Percentiles rank a stretch among this genome's conserved stretches.
phyloP scores from a whole-genome alignment of 2,329 filamentous ascomycete species.

The Blastomyces silverae region DNA sequence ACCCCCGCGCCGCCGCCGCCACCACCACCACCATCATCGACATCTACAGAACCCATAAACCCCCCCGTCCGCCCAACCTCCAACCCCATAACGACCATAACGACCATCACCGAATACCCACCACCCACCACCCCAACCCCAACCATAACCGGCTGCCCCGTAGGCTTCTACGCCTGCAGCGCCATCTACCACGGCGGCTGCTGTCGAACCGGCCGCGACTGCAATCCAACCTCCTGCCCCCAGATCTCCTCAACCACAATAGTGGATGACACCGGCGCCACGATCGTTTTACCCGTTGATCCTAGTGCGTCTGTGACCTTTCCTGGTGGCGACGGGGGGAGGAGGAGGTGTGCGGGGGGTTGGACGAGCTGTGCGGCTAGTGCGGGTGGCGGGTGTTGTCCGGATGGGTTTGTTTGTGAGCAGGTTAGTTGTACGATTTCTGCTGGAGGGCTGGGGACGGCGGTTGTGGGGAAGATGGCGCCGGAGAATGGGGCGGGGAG shows the following conservation, averaged over 20 bases:
- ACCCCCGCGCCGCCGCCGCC: constrained; percentile 34
- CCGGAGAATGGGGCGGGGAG: constrained; percentile 23
- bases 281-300: constrained; percentile 58
- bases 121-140: constrained; percentile 35
- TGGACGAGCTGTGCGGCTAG: constrained; percentile 67
- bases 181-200: constrained; percentile 77
- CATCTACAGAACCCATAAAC: constrained; percentile 28
- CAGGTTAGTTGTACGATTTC: constrained; percentile 61
- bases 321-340: constrained; percentile 24
- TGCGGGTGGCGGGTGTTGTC: constrained; percentile 76
- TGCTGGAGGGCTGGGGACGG: constrained; percentile 45
- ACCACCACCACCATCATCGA: constrained; percentile 33
- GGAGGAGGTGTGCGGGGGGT: constrained; percentile 60
- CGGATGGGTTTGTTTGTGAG: constrained; percentile 67
- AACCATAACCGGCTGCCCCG: constrained; percentile 58
- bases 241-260: constrained; percentile 58
- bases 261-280: constrained; percentile 57
- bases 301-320: constrained; percentile 35
- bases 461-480: constrained; percentile 41
- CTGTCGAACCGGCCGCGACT: constrained; percentile 81
- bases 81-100: constrained; percentile 22
- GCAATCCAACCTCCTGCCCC: constrained; percentile 68
- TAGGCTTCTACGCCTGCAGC: constrained; percentile 84
- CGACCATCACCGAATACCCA: constrained; percentile 18
- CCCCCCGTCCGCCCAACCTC: constrained; percentile 26